Evolutionary conservation across 805 yeast genomes (phyloP).

Genomic region (Candida coleopterorum): DNA sequence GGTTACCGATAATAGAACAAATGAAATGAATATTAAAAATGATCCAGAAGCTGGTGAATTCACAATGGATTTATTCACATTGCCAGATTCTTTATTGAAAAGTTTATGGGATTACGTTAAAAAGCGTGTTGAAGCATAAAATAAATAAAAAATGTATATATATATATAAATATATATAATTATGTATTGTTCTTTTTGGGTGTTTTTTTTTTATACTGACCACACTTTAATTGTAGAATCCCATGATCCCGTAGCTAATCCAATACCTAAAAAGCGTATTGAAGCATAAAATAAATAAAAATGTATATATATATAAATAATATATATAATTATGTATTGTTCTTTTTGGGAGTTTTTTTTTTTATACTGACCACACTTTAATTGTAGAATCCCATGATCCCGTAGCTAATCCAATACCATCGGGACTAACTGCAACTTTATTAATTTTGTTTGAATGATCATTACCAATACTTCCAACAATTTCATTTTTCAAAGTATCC

Average conservation of each 20-base stretch:
- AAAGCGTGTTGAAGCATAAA: slow-evolving; percentile 46
- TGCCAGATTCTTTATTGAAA: slow-evolving; percentile 86
- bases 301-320: no score
- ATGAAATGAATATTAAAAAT: slow-evolving; percentile 92
- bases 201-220: slow-evolving; percentile 32
- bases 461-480: slow-evolving; percentile 56
- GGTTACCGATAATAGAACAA: slow-evolving; percentile 93
- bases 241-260: slow-evolving; percentile 77
- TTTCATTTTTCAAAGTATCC: slow-evolving; percentile 65
- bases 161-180: not conserved
- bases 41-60: slow-evolving; percentile 97
- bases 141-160: not conserved
- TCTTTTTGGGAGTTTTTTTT: no score
- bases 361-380: slow-evolving; percentile 51
- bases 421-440: slow-evolving; percentile 61
- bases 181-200: no score
- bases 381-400: slow-evolving; percentile 78
- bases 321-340: no score
- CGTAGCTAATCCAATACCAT: slow-evolving; percentile 72
- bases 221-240: slow-evolving; percentile 69
- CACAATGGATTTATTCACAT: slow-evolving; percentile 89
- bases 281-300: no score
- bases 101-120: slow-evolving; percentile 93
- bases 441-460: slow-evolving; percentile 47
- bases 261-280: no score